Base-by-base conservation (phyloP, 2,329 filamentous ascomycete species). In the Periconia digitata region DNA sequence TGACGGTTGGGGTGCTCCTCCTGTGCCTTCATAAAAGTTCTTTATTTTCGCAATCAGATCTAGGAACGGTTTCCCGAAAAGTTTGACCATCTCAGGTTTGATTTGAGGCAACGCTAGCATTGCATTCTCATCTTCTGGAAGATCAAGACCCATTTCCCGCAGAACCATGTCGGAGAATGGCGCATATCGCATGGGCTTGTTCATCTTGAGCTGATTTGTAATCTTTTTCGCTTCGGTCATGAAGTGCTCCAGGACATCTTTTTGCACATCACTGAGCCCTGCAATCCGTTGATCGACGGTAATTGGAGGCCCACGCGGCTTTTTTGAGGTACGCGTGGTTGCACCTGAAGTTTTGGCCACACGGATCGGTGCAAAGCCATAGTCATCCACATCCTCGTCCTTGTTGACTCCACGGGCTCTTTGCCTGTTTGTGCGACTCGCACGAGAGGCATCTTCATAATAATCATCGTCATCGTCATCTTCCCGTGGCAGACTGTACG, bases 91-190 rank as follows among this genome's bases (percentile, higher is more conserved):
- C 21, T 84, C 81, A 1, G 66, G 54, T 45, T 86, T 79, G 49
- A 92, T 85, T 8, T 79, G 81, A 0, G 78, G 78, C 41, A 92
- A 87, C 8, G 70, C 69, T 24, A 72, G 73, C 83, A 94, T 87
- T 48, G 83, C 74, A 15, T 81, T 78, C 8, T 83, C 60, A 8
- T 76, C 82, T 7, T 74, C 77, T 1, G 87, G 88, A 76, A 87
- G 87, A 27, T 77, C 71, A 42, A 90, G 82, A 12, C 82, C 85
- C 86, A 94, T 92, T 56, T 86, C 81, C 29, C 85, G 82, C 43
- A 91, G 79, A 13, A 89, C 78, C 18, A 77, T 78, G 51, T 90
- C 85, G 0, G 83, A 85, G 64, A 94, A 94, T 0, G 79, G 77
- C 3, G 80, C 78, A 18, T 76, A 74, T 8, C 82, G 79, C 24